Evolutionary conservation across 495 filamentous ascomycete species (phyloP).

Genomic region (Penicillium soppii): DNA sequence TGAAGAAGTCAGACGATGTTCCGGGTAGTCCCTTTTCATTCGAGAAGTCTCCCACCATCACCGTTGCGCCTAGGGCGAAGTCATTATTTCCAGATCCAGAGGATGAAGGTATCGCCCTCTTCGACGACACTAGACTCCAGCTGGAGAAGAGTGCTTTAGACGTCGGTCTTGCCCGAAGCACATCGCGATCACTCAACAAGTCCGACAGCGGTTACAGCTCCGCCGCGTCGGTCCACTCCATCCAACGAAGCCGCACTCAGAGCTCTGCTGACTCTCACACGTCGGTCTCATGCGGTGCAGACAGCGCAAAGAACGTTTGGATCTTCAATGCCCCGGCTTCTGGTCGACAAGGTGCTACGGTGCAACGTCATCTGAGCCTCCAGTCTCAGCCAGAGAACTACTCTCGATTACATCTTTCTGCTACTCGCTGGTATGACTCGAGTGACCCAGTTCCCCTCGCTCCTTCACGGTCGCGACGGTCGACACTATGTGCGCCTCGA

Average conservation of each 20-base stretch:
- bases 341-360: neutral
- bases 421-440: constrained; percentile 24
- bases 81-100: constrained; percentile 19
- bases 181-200: constrained; percentile 32
- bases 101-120: constrained; percentile 33
- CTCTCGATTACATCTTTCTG: constrained; percentile 12
- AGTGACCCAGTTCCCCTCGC: constrained; percentile 4
- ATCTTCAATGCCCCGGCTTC: neutral
- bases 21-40: constrained; percentile 42
- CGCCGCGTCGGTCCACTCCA: constrained; percentile 32
- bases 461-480: constrained; percentile 16
- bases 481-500: constrained; percentile 27
- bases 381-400: constrained; percentile 15
- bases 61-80: constrained; percentile 2
- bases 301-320: constrained; percentile 10
- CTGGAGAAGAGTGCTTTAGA: constrained; percentile 13
- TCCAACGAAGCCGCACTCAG: constrained; percentile 25
- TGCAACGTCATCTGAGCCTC: constrained; percentile 26
- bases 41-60: constrained; percentile 32
- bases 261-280: constrained; percentile 31
- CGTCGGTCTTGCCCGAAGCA: constrained; percentile 10
- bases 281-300: constrained; percentile 15
- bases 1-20: constrained; percentile 24
- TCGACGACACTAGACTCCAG: constrained; percentile 13
- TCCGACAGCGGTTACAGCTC: constrained; percentile 47